Conservation (phyloP, 257 asterid genomes). For the Nicotiana obtusifolia region DNA sequence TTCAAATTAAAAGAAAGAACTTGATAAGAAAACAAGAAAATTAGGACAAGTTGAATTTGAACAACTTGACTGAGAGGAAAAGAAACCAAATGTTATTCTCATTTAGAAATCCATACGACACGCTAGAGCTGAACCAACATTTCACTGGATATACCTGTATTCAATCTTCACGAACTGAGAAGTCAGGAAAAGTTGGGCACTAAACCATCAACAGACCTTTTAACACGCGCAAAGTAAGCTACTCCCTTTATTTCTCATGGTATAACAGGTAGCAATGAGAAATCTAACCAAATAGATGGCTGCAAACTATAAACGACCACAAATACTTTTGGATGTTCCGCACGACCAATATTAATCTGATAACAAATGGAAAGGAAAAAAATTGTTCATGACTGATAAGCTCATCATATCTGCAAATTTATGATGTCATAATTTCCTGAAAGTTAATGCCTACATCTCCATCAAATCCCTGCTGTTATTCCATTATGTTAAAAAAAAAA, state of each 20-base stretch:
- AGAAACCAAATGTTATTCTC: too few species aligned
- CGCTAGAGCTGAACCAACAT: too few species aligned
- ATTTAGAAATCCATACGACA: too few species aligned
- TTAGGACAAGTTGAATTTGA: too few species aligned
- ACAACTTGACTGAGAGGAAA: too few species aligned
- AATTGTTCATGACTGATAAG: background rate
- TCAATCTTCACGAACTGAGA: too few species aligned
- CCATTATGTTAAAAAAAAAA: background rate
- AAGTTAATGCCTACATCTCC: background rate
- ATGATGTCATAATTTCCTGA: background rate
- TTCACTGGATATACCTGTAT: too few species aligned
- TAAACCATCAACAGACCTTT: background rate
- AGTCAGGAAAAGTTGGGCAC: too few species aligned
- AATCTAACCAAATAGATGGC: background rate
- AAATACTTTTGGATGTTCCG: background rate
- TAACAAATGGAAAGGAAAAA: background rate
- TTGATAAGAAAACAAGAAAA: too few species aligned
- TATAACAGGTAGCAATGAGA: background rate
- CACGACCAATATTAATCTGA: background rate
- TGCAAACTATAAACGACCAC: background rate
- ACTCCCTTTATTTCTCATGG: background rate
- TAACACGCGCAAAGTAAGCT: background rate
- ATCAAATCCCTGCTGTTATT: background rate
- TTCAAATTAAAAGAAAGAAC: too few species aligned
- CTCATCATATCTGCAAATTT: background rate